phyloP scores from a whole-genome alignment of 2,329 filamentous ascomycete genomes.

The Trichoderma arundinaceum region DNA sequence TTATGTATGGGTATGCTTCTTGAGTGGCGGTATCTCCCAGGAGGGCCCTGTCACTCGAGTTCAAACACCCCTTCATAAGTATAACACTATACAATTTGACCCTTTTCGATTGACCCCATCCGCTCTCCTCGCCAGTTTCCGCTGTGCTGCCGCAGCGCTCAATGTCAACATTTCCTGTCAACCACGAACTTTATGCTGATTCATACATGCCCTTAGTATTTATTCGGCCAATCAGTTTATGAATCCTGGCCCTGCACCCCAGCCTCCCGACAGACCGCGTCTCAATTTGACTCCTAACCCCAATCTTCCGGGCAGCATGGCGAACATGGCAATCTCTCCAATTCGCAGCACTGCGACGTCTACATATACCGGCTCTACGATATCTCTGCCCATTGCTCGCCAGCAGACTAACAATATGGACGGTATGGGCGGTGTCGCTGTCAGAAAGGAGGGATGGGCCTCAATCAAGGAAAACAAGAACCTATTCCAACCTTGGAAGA shows the following conservation, averaged over 20 bases:
- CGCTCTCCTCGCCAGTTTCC: conserved; percentile 12
- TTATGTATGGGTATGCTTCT: conserved; percentile 29
- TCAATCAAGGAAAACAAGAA: conserved; percentile 90
- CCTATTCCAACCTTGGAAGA: conserved; percentile 85
- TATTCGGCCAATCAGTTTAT: conserved; percentile 77
- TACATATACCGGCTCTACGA: conserved; percentile 73
- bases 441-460: conserved; percentile 83
- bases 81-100: conserved; percentile 25
- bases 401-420: conserved; percentile 66
- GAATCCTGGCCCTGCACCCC: conserved; percentile 94
- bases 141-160: conserved; percentile 1
- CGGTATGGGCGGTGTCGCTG: conserved; percentile 69
- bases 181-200: conserved; percentile 30
- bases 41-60: conserved; percentile 26
- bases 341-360: conserved; percentile 69
- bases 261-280: conserved; percentile 84
- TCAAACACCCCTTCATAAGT: conserved; percentile 29
- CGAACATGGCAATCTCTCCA: conserved; percentile 76
- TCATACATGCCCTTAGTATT: conserved; percentile 48
- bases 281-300: conserved; percentile 79
- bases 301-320: conserved; percentile 78
- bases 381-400: conserved; percentile 70
- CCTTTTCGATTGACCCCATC: conserved; percentile 20
- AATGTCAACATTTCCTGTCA: conserved; percentile 10
- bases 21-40: conserved; percentile 25